Evolutionary conservation across 2,329 filamentous ascomycete species (phyloP), one percentile per base, ranked within the genome.

Genomic region (Fusarium austroafricanum): DNA sequence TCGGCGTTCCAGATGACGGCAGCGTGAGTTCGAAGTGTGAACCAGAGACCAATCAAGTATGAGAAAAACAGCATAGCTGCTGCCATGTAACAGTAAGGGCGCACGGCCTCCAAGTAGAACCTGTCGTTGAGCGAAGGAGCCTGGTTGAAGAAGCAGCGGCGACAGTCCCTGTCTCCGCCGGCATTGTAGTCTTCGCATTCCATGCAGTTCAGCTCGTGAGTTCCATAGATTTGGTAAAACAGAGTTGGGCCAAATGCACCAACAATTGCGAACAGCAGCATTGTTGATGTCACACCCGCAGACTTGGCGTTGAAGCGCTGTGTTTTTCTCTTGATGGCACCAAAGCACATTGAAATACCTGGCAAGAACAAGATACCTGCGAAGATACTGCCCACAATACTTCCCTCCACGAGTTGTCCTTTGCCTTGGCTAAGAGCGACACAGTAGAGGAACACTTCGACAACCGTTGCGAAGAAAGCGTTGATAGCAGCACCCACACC

Each of bases 141-240:
- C 77, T 99, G 96, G 4, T 93, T 92, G 77, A 97, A 99, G 80
- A 93, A 98, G 81, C 96, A 99, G 56, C 94, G 90, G 53, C 92
- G 90, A 76, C 96, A 99, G 77, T 98, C 95, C 61, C 90, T 83
- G n/a, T 75, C 73, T 6, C 80, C 77, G 33, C 76, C 78, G 18
- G 71, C 52, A 17, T 65, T 72, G 54, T 79, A 82, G 65, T 89
- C 85, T 46, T 86, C 81, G 63, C 86, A 89, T 56, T 86, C 87
- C 58, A 88, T 87, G 75, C 96, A 99, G 75, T 93, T 96, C 52
- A 99, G 87, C 81, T 99, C 94, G 76, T 99, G 96, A 47, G 94
- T 97, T 71, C 96, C 96, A 78, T 98, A 98, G 67, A 99, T 97
- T 76, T 99, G 95, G 80, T 98, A 99, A 81, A 99, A 99, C 15